Evolutionary conservation across 371 early-diverging fungal genomes (phyloP), one percentile per base, ranked within the genome.

Genomic region (Rhizomucor miehei): DNA sequence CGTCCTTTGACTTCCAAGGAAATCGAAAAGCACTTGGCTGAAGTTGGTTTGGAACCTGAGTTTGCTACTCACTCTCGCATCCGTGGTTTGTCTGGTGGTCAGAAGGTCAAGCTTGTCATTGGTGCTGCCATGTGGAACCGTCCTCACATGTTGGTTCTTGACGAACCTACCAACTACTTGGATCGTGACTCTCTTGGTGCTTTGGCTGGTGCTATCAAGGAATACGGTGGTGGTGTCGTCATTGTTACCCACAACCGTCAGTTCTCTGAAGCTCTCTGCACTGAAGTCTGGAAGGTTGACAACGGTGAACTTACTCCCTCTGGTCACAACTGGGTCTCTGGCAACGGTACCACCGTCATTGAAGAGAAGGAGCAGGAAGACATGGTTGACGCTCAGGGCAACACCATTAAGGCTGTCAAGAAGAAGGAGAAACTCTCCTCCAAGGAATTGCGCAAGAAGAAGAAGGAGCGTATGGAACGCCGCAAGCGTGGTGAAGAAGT

Each of bases 51-150:
- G 41, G 81, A 83, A 12, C 76, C 87, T 46, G 87, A 88, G 52
- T 85, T 86, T 59, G 88, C 85, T 52, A 82, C 89, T 66, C 91
- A 91, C 82, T 82, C 80, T 66, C 88, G 82, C 61, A 89, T 91
- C 76, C 82, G 82, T 72, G 90, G 89, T 76, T 81, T 94, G 19
- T 91, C 91, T 54, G 95, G 93, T 69, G 93, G 95, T 52, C 93
- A 94, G 66, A 94, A 94, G 80, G 90, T 89, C 70, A 89, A 90
- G 81, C 81, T 94, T 23, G 90, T 89, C 41, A 80, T 92, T 54
- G 92, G 86, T 56, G 90, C 89, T 53, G 86, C 88, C 55, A 86
- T 88, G 85, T 89, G 90, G 89, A 81, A 85, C 73, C 80, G 82
- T 57, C 92, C 93, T 55, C 91, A 93, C 69, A 85, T 93, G 66